Conservation (phyloP, 2,329 filamentous ascomycete species). For the Escovopsis sp. region DNA sequence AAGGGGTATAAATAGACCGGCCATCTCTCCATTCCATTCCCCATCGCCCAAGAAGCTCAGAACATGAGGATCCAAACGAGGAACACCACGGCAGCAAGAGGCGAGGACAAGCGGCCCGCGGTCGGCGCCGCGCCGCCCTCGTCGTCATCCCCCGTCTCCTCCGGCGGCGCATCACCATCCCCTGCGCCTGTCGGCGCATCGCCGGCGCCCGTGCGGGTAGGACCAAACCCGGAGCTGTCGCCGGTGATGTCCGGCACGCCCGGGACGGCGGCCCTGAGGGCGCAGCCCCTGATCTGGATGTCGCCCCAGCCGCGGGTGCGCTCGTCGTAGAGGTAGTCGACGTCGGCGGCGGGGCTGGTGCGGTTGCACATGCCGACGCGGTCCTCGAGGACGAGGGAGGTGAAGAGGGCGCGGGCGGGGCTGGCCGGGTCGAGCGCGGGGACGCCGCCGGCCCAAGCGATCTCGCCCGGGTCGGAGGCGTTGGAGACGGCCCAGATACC, state of each 20-base stretch:
- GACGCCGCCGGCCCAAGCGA: constrained; percentile 51
- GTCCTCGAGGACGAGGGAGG: constrained; percentile 15
- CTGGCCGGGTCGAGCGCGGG: constrained; percentile 16
- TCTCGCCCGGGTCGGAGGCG: constrained; percentile 39
- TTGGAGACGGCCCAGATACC: constrained; percentile 41
- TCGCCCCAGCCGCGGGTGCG: constrained; percentile 15
- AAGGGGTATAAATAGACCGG: background rate
- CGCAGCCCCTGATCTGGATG: constrained; percentile 15
- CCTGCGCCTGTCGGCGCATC: background rate
- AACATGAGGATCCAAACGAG: constrained; percentile 7
- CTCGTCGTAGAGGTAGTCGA: constrained; percentile 17
- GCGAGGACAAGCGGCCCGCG: constrained; percentile 3
- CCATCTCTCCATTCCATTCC: background rate
- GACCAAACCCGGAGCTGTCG: background rate
- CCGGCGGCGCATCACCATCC: background rate
- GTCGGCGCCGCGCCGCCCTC: constrained; percentile 4
- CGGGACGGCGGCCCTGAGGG: constrained; percentile 7
- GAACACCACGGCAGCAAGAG: constrained; percentile 6
- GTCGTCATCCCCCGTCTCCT: constrained; percentile 1
- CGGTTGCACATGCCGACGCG: constrained; percentile 15
- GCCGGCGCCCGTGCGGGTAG: background rate
- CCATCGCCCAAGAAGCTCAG: background rate
- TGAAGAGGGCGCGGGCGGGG: constrained; percentile 14
- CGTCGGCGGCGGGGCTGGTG: constrained; percentile 2
- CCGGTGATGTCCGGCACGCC: constrained; percentile 1